Evolutionary conservation across 108 stramenopile genomes (phyloP).

Genomic region (Conticribra guillardii): DNA sequence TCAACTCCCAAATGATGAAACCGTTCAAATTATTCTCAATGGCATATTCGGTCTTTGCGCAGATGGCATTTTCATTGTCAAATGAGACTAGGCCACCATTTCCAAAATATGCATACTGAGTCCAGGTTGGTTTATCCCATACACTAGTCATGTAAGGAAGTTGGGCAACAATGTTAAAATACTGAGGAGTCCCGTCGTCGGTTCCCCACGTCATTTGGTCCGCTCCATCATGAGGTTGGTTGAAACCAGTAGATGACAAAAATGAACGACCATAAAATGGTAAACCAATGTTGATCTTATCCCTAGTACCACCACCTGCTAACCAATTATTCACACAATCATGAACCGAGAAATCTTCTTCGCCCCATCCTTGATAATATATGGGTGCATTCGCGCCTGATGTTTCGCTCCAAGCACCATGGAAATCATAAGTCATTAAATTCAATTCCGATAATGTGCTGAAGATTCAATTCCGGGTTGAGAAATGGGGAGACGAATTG

Average conservation of each 20-base stretch:
- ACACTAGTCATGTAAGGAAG: slow-evolving; percentile 38
- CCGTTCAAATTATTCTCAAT: slow-evolving; percentile 31
- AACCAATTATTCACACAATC: slow-evolving; percentile 46
- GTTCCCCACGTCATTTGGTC: slow-evolving; percentile 27
- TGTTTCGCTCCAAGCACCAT: slow-evolving; percentile 25
- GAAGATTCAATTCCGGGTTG: too few relatives aligned
- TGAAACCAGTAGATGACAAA: slow-evolving; percentile 33
- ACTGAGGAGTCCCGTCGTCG: slow-evolving; percentile 39
- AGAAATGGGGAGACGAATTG: too few relatives aligned
- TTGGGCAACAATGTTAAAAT: slow-evolving; percentile 39
- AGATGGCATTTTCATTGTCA: slow-evolving; percentile 39
- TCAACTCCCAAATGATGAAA: slow-evolving; percentile 16
- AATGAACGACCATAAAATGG: slow-evolving; percentile 45
- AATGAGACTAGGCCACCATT: slow-evolving; percentile 33
- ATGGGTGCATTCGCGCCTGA: slow-evolving; percentile 44
- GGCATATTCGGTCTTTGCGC: slow-evolving; percentile 37
- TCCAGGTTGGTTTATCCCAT: slow-evolving; percentile 40
- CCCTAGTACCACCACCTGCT: slow-evolving; percentile 28
- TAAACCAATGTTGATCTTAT: slow-evolving; percentile 35
- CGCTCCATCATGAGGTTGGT: slow-evolving; percentile 39
- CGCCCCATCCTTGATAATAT: slow-evolving; percentile 43
- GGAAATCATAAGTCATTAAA: slow-evolving; percentile 50
- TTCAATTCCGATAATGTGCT: slow-evolving; percentile 30
- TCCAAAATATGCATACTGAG: slow-evolving; percentile 39
- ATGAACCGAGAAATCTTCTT: slow-evolving; percentile 27